Percentiles rank a stretch among this genome's conserved stretches.
phyloP scores from a whole-genome alignment of 176 grass and related monocot genomes.

The Tillandsia leiboldiana region DNA sequence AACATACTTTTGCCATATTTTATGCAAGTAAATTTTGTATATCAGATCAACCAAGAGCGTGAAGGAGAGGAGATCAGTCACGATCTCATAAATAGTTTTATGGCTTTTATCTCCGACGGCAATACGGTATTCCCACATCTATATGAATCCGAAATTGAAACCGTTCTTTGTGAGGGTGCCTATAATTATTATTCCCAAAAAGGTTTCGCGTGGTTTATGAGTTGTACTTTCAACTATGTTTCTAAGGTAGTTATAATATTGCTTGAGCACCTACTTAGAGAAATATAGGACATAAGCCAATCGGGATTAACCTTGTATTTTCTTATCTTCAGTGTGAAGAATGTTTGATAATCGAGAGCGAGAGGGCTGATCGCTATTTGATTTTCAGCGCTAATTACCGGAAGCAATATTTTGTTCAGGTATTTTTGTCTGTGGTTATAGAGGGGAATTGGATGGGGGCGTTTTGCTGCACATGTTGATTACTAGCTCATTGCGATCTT shows the following conservation, averaged over 20 bases:
- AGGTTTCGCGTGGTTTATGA: constrained; percentile 39
- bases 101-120: constrained; percentile 34
- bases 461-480: too few relatives aligned
- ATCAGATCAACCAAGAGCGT: constrained; percentile 43
- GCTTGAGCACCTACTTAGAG: neutral
- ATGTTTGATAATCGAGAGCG: constrained; percentile 33
- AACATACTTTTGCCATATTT: neutral
- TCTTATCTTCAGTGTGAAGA: constrained; percentile 37
- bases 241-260: constrained; percentile 27
- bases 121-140: neutral
- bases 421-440: too few relatives aligned
- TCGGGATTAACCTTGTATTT: neutral
- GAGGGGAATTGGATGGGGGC: too few relatives aligned
- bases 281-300: too few relatives aligned
- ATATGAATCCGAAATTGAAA: constrained; percentile 1
- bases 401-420: too few relatives aligned
- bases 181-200: constrained; percentile 37
- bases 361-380: constrained; percentile 29
- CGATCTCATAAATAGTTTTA: constrained; percentile 18
- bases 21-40: constrained; percentile 15
- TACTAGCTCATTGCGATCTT: too few relatives aligned
- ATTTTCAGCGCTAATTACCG: too few relatives aligned
- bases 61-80: constrained; percentile 27
- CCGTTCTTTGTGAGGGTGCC: constrained; percentile 31
- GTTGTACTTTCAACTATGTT: constrained; percentile 45